A percentile compares a stretch with the other conserved stretches of the same genome.
Conservation (phyloP, 2,329 filamentous ascomycete genomes). For the Teratosphaeriaceae sp. region DNA sequence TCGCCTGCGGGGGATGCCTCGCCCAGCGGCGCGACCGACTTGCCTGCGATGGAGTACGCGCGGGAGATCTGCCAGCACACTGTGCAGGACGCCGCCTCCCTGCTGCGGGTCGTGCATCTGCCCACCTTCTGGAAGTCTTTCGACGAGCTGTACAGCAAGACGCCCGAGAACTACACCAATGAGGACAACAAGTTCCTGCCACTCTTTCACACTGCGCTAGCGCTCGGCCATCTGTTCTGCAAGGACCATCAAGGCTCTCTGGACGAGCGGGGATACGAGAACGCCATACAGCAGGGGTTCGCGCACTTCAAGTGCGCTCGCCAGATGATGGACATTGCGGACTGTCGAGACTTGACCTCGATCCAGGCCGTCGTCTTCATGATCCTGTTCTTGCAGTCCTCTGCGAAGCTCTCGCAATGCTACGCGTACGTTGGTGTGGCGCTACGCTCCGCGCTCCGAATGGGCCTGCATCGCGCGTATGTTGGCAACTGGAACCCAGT, state of each 20-base stretch:
- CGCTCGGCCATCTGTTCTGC: slow-evolving; percentile 42
- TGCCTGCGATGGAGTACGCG: slow-evolving; percentile 59
- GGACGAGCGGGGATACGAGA: slow-evolving; percentile 38
- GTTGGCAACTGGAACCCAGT: slow-evolving; percentile 41
- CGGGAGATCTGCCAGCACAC: slow-evolving; percentile 52
- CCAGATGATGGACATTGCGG: slow-evolving; percentile 46
- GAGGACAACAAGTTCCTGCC: slow-evolving; percentile 43
- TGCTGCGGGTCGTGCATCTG: slow-evolving; percentile 69
- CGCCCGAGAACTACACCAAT: slow-evolving; percentile 41
- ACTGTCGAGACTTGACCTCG: slow-evolving; percentile 44
- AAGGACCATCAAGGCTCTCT: slow-evolving; percentile 31
- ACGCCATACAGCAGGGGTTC: slow-evolving; percentile 44
- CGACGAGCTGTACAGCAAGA: slow-evolving; percentile 67
- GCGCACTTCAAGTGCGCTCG: slow-evolving; percentile 44
- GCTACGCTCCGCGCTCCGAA: slow-evolving; percentile 43
- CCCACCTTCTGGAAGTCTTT: slow-evolving; percentile 74
- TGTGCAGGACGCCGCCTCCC: slow-evolving; percentile 54
- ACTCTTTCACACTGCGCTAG: slow-evolving; percentile 42
- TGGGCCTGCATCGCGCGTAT: slow-evolving; percentile 46
- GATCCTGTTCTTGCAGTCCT: slow-evolving; percentile 48
- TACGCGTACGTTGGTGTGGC: slow-evolving; percentile 48
- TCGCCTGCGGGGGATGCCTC: slow-evolving; percentile 54
- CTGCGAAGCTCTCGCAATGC: slow-evolving; percentile 46
- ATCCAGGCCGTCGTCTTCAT: slow-evolving; percentile 48
- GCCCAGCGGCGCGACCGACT: slow-evolving; percentile 48